phyloP scores from a whole-genome alignment of 1,284 basidiomycete genomes.

The Papiliotrema fonsecae region DNA sequence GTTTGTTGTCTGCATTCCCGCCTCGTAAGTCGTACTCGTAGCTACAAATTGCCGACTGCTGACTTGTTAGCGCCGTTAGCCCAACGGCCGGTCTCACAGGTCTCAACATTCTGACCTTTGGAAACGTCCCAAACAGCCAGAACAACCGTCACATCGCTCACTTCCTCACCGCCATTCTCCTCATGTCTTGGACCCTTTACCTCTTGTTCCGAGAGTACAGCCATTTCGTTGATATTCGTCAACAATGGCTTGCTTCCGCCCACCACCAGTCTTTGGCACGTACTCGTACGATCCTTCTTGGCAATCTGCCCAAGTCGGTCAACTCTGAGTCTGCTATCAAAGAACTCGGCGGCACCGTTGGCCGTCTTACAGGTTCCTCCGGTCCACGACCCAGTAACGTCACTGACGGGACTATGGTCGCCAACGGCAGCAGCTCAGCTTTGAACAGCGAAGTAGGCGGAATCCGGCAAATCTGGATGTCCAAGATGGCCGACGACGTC shows the following conservation, averaged over 20 bases:
- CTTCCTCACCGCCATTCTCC: constrained; percentile 64
- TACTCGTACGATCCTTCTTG: constrained; percentile 82
- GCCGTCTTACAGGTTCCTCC: constrained; percentile 16
- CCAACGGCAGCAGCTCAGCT: constrained; percentile 18
- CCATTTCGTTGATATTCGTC: constrained; percentile 74
- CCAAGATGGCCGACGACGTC: constrained; percentile 73
- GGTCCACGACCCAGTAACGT: constrained; percentile 18
- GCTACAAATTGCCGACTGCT: not conserved
- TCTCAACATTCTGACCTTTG: constrained; percentile 72
- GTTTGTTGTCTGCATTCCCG: constrained; percentile 50
- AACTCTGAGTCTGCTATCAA: constrained; percentile 52
- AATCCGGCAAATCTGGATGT: constrained; percentile 81
- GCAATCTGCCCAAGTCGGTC: constrained; percentile 77
- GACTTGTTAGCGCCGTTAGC: constrained; percentile 37
- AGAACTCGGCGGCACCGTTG: constrained; percentile 54
- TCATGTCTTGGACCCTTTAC: constrained; percentile 79
- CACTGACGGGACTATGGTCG: constrained; percentile 50
- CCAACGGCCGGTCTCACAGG: constrained; percentile 54
- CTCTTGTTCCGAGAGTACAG: constrained; percentile 74
- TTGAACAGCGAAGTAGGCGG: constrained; percentile 65
- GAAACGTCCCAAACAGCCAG: constrained; percentile 60
- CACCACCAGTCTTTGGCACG: constrained; percentile 69
- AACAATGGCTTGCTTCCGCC: constrained; percentile 73
- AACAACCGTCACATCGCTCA: constrained; percentile 68
- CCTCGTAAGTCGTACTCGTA: constrained; percentile 26